Evolutionary conservation across 331 rosid genomes (phyloP).

Genomic region (Dryas integrifolia): DNA sequence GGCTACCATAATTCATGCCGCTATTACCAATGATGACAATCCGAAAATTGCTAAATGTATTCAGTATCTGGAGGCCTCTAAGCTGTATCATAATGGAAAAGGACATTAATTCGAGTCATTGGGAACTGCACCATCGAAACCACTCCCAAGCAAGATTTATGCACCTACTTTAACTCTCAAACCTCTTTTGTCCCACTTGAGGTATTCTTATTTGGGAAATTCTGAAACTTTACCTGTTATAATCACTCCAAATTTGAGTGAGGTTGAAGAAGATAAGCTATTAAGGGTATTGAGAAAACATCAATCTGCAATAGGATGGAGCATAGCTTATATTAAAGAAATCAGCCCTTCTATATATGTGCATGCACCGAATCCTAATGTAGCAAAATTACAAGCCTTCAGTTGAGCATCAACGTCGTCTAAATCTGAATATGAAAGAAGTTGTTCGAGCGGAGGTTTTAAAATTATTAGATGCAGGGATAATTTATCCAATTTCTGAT

Average conservation of each 20-base stretch:
- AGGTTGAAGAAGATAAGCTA: background rate
- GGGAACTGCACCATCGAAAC: background rate
- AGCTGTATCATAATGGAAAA: no score
- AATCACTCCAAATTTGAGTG: background rate
- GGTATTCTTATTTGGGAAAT: background rate
- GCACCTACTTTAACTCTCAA: background rate
- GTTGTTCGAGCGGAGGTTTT: background rate
- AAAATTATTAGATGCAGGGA: background rate
- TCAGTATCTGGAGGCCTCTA: background rate
- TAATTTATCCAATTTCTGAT: background rate
- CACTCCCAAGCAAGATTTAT: background rate
- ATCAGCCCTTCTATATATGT: background rate
- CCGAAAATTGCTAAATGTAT: background rate
- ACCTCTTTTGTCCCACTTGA: rapidly evolving
- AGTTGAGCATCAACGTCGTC: background rate
- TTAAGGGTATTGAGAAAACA: background rate
- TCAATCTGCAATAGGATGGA: background rate
- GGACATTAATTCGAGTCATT: background rate
- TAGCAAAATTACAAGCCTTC: background rate
- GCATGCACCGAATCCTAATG: background rate
- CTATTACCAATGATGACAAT: no score
- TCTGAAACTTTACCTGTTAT: background rate
- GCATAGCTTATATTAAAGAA: background rate
- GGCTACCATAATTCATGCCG: background rate
- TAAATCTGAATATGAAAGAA: background rate